phyloP scores from a whole-genome alignment of 2,329 filamentous ascomycete species.

The Cladophialophora exuberans region DNA sequence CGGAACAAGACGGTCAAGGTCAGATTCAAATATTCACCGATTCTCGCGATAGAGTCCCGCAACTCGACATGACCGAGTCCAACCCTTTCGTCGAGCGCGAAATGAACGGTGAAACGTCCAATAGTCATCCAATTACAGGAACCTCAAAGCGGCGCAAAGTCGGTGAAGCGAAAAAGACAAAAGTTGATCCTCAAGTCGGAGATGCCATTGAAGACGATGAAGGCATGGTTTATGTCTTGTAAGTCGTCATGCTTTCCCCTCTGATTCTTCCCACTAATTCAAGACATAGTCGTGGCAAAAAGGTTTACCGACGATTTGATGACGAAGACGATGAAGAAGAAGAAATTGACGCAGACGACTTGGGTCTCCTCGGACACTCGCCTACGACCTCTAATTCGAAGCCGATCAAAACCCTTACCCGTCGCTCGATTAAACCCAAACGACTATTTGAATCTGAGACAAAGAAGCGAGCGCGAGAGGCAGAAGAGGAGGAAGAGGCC shows the following conservation, averaged over 20 bases:
- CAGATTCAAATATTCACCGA: constrained; percentile 65
- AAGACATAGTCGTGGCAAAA: constrained; percentile 60
- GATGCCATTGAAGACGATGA: constrained; percentile 57
- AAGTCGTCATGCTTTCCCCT: constrained; percentile 42
- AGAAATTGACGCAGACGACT: constrained; percentile 45
- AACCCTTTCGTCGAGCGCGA: constrained; percentile 59
- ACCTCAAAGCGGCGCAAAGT: constrained; percentile 45
- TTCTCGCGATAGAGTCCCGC: constrained; percentile 62
- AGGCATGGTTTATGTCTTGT: constrained; percentile 66
- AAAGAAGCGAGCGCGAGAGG: constrained; percentile 44
- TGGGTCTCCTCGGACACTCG: constrained; percentile 46
- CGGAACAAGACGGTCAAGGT: constrained; percentile 30
- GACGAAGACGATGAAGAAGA: constrained; percentile 45
- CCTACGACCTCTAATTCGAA: constrained; percentile 41
- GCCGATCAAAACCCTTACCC: constrained; percentile 55
- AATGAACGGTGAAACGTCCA: constrained; percentile 39
- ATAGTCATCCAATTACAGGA: constrained; percentile 34
- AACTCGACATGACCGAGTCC: constrained; percentile 52
- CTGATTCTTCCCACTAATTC: constrained; percentile 13
- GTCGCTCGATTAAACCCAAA: constrained; percentile 62
- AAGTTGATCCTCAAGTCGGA: constrained; percentile 48
- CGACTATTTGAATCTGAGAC: constrained; percentile 60
- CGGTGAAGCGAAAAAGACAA: constrained; percentile 25
- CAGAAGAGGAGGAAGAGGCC: constrained; percentile 55
- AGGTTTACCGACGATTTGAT: constrained; percentile 61